Conservation (phyloP, 306 rosid genomes). For the Crotalaria pallida region DNA sequence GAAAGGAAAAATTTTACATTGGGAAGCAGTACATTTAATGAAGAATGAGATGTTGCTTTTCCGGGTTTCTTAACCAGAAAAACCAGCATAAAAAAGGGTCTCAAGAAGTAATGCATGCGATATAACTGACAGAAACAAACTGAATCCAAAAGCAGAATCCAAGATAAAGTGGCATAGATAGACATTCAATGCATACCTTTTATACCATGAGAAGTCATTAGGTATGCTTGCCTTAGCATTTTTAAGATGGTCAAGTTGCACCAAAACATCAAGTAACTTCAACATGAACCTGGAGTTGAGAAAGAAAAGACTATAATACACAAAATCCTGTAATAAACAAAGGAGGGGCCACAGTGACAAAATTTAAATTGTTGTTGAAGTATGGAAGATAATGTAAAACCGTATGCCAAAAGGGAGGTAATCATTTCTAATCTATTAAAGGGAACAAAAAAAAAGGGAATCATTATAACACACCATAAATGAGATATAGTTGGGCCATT, state of each 20-base stretch:
- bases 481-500: slow-evolving; percentile 96
- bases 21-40: no score
- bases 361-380: neutral
- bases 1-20: no score
- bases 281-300: slow-evolving; percentile 77
- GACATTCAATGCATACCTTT: slow-evolving; percentile 54
- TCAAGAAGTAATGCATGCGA: slow-evolving; percentile 5
- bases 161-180: neutral
- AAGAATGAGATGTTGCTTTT: no score
- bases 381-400: neutral
- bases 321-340: neutral
- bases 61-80: no score
- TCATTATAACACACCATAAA: slow-evolving; percentile 60
- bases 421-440: neutral
- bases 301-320: slow-evolving; percentile 17
- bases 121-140: slow-evolving; percentile 8
- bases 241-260: slow-evolving; percentile 98
- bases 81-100: neutral
- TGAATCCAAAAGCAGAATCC: neutral
- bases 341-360: neutral
- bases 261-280: slow-evolving; percentile 90
- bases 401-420: neutral
- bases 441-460: neutral
- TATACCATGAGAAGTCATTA: slow-evolving; percentile 97
- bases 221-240: slow-evolving; percentile 99